These are phyloP conservation scores for Dictyostelium capitatum DNA, from an alignment of 78 protist genomes.

Conservation along the genomic window DNA sequence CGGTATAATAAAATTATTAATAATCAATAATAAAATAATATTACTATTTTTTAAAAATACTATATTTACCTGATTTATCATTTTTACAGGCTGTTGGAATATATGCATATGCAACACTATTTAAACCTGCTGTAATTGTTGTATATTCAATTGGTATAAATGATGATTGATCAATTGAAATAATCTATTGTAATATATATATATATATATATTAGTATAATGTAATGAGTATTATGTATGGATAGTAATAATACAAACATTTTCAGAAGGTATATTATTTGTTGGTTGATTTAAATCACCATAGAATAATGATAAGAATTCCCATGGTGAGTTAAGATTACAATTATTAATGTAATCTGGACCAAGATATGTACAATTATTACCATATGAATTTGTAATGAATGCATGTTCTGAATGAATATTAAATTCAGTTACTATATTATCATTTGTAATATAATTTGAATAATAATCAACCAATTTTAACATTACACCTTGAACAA, in stretches of 20 bases:
- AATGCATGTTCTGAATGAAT: slow-evolving; percentile 80
- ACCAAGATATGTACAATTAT: slow-evolving; percentile 75
- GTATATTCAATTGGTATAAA: slow-evolving; percentile 57
- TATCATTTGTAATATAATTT: neutral
- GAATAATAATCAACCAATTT: slow-evolving; percentile 63
- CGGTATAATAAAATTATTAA: neutral
- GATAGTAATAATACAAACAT: slow-evolving; percentile 52
- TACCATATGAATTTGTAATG: slow-evolving; percentile 72
- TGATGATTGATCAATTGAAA: slow-evolving; percentile 47
- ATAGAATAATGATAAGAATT: slow-evolving; percentile 35
- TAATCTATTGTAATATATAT: neutral
- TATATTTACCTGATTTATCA: slow-evolving; percentile 14
- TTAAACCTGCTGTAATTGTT: slow-evolving; percentile 50
- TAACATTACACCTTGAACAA: slow-evolving; percentile 61
- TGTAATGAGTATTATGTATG: too few species aligned
- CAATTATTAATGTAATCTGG: slow-evolving; percentile 90
- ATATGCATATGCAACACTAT: slow-evolving; percentile 81
- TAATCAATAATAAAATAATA: neutral
- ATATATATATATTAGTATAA: neutral
- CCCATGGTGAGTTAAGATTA: slow-evolving; percentile 68
- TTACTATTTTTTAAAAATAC: too few species aligned
- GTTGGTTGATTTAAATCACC: neutral
- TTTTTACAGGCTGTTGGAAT: slow-evolving; percentile 73
- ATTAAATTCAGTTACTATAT: slow-evolving; percentile 21
- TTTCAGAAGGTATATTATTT: slow-evolving; percentile 7